Conservation (phyloP, 352 stramenopile genomes). For the Globisporangium cylindrosporum region DNA sequence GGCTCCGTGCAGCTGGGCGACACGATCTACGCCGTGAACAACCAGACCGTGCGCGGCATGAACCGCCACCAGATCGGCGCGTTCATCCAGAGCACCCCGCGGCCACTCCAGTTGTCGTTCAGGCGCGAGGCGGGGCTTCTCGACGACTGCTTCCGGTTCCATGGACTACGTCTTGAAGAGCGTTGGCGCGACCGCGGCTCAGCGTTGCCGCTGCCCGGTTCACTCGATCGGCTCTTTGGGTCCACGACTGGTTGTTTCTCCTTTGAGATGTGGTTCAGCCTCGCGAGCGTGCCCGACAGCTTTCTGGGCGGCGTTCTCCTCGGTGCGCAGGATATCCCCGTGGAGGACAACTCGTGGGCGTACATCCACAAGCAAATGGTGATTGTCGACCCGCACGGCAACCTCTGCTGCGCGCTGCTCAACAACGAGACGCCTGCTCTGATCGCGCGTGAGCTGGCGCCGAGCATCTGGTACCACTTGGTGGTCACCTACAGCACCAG, state of each 20-base stretch:
- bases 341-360: constrained; percentile 42
- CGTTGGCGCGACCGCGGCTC: constrained; percentile 61
- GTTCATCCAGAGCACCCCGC: constrained; percentile 52
- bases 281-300: constrained; percentile 47
- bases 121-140: constrained; percentile 43
- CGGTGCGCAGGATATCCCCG: constrained; percentile 48
- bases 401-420: constrained; percentile 60
- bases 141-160: constrained; percentile 58
- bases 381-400: constrained; percentile 56
- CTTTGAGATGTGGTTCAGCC: constrained; percentile 68
- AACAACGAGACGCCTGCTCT: constrained; percentile 42
- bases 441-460: constrained; percentile 43
- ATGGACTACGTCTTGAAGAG: constrained; percentile 42
- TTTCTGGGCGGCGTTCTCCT: constrained; percentile 61
- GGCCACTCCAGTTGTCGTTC: constrained; percentile 62
- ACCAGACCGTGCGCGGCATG: constrained; percentile 50
- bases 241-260: constrained; percentile 37
- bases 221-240: constrained; percentile 38
- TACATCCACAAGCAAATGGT: constrained; percentile 62
- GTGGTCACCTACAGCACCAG: constrained; percentile 41
- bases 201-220: constrained; percentile 38
- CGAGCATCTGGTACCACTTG: constrained; percentile 70
- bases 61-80: constrained; percentile 58
- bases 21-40: constrained; percentile 64
- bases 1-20: constrained; percentile 55